Evolutionary conservation across 148 eudicot species (phyloP).

Genomic region (Rhododendron molle): DNA sequence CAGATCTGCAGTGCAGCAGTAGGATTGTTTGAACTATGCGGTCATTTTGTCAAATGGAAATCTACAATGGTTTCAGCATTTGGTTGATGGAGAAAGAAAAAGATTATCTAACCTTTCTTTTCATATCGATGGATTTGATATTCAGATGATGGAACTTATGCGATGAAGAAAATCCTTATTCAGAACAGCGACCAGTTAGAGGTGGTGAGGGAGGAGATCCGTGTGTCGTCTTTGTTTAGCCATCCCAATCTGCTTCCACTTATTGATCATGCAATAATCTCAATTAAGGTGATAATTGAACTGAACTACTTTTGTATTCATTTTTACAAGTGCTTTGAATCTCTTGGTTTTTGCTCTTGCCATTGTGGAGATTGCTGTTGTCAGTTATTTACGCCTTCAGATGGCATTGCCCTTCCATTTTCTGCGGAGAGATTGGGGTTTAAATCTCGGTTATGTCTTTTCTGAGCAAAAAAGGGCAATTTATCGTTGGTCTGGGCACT

Average conservation of each 20-base stretch:
- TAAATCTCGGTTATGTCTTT: background rate
- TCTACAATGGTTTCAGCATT: background rate
- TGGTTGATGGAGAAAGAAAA: background rate
- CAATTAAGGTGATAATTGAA: constrained; percentile 64
- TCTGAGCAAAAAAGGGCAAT: background rate
- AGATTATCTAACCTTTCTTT: background rate
- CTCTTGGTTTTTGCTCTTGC: background rate
- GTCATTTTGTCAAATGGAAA: background rate
- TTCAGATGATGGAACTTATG: constrained; percentile 97
- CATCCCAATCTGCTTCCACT: constrained; percentile 94
- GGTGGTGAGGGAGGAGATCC: constrained; percentile 92
- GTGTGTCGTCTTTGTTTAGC: constrained; percentile 81
- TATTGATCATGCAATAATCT: constrained; percentile 90
- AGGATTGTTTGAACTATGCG: background rate
- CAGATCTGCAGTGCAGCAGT: constrained; percentile 1
- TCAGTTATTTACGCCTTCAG: background rate
- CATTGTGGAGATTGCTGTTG: background rate
- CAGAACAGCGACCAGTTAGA: constrained; percentile 88
- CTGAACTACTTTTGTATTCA: background rate
- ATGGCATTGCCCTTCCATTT: background rate
- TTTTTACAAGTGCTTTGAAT: background rate
- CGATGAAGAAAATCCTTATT: constrained; percentile 95
- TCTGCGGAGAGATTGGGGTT: background rate
- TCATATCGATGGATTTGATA: constrained; percentile 11
- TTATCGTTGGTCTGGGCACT: too few relatives aligned